A percentile compares a stretch with the other conserved stretches of the same genome.
Conservation (phyloP, 1,284 basidiomycete genomes). For the Erythrobasidium hasegawianum region DNA sequence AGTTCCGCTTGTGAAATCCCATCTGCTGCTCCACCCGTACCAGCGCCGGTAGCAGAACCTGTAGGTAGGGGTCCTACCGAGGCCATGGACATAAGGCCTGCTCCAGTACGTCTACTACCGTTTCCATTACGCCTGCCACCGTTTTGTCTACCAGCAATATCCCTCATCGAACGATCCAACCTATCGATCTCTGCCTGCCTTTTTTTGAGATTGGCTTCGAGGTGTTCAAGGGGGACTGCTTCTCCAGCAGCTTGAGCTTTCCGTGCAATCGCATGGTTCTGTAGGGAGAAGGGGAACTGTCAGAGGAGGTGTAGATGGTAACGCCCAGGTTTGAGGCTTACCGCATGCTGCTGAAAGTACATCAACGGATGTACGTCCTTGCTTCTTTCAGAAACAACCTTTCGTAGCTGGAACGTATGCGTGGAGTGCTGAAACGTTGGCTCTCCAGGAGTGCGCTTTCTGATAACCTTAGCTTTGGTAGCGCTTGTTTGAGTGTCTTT, state of each 20-base stretch:
- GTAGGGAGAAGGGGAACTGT: background rate
- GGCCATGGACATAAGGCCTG: too few relatives aligned
- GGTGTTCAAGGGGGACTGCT: background rate
- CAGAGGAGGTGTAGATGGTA: background rate
- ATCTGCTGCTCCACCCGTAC: background rate
- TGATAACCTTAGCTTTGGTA: background rate
- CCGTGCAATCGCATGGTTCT: background rate
- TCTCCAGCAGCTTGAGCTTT: background rate
- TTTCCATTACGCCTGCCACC: too few relatives aligned
- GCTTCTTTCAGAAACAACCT: background rate
- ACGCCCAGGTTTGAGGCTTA: too few relatives aligned
- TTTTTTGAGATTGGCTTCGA: background rate
- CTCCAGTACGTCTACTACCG: too few relatives aligned
- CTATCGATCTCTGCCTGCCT: background rate
- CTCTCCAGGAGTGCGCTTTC: background rate
- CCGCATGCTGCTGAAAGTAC: slow-evolving; percentile 19
- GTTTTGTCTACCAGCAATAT: too few relatives aligned
- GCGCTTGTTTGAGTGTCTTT: too few relatives aligned
- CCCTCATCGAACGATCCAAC: too few relatives aligned
- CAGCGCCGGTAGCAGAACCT: background rate
- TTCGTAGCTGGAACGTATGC: background rate
- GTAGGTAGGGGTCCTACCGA: too few relatives aligned
- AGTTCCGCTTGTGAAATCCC: slow-evolving; percentile 52
- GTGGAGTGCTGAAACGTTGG: background rate
- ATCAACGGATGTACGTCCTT: slow-evolving; percentile 8